Percentiles rank a stretch among this genome's conserved stretches.
Evolutionary conservation across 1,284 basidiomycete species (phyloP).

Genomic region (Trichosporon ovoides): DNA sequence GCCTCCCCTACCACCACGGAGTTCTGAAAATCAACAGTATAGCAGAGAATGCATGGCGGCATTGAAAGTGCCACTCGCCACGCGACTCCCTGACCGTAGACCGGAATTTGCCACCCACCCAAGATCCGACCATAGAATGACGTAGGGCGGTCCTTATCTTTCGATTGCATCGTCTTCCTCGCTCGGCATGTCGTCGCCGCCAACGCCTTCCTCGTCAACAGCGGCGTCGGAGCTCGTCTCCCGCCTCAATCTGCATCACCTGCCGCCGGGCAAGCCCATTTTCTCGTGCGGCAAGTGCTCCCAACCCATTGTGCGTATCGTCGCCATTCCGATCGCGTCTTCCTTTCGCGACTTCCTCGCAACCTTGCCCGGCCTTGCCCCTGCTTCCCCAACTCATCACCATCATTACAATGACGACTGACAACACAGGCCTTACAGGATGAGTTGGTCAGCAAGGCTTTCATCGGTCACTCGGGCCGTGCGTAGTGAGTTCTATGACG

Average conservation of each 20-base stretch:
- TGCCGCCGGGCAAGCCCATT: conserved; percentile 37
- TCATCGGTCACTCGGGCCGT: conserved; percentile 44
- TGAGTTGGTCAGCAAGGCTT: conserved; percentile 47
- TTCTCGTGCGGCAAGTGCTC: conserved; percentile 42
- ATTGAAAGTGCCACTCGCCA: background rate
- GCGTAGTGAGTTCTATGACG: conserved; percentile 40
- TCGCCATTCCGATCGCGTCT: no score
- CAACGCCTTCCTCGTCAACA: no score
- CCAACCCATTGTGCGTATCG: background rate
- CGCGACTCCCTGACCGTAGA: no score
- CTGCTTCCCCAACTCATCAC: background rate
- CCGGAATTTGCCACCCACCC: background rate
- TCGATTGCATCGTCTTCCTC: background rate
- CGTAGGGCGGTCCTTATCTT: no score
- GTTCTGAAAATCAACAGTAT: no score
- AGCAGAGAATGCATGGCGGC: no score
- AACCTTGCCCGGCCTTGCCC: no score
- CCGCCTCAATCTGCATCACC: conserved; percentile 31
- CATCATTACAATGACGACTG: background rate
- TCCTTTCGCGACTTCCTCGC: no score
- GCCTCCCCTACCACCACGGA: no score
- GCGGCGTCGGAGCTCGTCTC: conserved; percentile 10
- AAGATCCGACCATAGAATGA: no score
- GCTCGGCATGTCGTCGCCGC: background rate
- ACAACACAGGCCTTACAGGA: conserved; percentile 48